A percentile compares a stretch with the other conserved stretches of the same genome.
phyloP scores from a whole-genome alignment of 2,329 filamentous ascomycete species.

The Trichoderma sp. region DNA sequence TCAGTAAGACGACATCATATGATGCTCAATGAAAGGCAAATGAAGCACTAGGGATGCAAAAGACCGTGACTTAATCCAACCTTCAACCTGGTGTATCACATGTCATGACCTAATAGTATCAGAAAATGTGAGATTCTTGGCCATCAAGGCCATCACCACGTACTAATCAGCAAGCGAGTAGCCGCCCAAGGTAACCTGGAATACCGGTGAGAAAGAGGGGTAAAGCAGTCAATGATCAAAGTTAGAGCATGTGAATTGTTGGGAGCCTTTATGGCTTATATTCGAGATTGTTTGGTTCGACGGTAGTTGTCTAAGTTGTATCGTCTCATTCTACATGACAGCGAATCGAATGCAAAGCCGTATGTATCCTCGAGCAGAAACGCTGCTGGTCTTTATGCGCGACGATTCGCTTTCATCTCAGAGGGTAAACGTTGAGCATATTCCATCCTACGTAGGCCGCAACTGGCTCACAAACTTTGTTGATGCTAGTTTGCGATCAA shows the following conservation, averaged over 20 bases:
- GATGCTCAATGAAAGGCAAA: neutral
- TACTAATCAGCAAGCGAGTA: neutral
- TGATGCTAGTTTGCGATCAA: neutral
- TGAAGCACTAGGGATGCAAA: neutral
- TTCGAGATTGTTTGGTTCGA: neutral
- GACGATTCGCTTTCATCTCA: neutral
- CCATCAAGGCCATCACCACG: neutral
- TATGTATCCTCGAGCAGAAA: neutral
- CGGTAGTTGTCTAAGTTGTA: neutral
- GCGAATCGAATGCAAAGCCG: neutral
- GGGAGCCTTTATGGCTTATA: neutral
- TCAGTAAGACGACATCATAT: neutral
- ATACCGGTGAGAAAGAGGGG: neutral
- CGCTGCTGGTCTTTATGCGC: neutral
- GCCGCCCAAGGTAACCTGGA: neutral
- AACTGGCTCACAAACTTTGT: neutral
- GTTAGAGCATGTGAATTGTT: neutral
- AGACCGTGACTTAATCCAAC: neutral
- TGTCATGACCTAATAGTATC: neutral
- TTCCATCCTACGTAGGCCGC: neutral
- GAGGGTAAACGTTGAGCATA: neutral
- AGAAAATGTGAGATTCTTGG: neutral
- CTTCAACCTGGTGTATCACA: neutral
- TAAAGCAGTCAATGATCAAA: neutral
- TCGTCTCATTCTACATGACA: neutral